These are phyloP conservation scores for Passalora sequoiae DNA, from an alignment of 2,329 filamentous ascomycete species.

Conservation along the genomic window DNA sequence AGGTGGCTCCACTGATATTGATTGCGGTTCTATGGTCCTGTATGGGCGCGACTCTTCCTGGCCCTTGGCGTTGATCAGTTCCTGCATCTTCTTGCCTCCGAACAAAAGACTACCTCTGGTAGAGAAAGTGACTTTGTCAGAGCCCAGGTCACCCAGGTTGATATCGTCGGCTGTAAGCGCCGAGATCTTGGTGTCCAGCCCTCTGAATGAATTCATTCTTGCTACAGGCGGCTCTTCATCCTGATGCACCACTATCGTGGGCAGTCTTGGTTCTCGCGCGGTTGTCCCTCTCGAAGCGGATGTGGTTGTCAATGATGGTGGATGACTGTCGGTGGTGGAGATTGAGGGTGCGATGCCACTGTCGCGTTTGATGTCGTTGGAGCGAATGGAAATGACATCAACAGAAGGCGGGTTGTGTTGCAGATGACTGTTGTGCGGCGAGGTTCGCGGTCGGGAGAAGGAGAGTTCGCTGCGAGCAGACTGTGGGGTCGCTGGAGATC, in stretches of 20 bases:
- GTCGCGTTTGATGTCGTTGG: slow-evolving; percentile 32
- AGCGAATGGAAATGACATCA: slow-evolving; percentile 6
- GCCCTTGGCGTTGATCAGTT: slow-evolving; percentile 26
- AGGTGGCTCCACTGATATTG: neutral
- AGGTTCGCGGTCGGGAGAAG: slow-evolving; percentile 7
- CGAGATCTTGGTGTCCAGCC: neutral
- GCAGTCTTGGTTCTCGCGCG: slow-evolving; percentile 38
- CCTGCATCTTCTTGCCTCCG: slow-evolving; percentile 46
- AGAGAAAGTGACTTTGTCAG: slow-evolving; percentile 53
- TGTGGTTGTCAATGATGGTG: slow-evolving; percentile 5
- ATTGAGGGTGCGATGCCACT: slow-evolving; percentile 31
- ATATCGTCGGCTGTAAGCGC: slow-evolving; percentile 45
- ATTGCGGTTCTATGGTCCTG: neutral
- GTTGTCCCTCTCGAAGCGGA: slow-evolving; percentile 18
- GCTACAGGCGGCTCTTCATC: slow-evolving; percentile 30
- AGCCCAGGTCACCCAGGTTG: slow-evolving; percentile 49
- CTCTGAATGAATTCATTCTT: slow-evolving; percentile 50
- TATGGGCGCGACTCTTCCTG: slow-evolving; percentile 8
- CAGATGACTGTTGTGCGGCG: too few species aligned
- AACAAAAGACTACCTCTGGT: slow-evolving; percentile 57
- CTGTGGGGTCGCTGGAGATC: neutral
- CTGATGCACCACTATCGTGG: slow-evolving; percentile 43
- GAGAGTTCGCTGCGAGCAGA: slow-evolving; percentile 3
- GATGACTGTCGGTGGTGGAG: slow-evolving; percentile 20
- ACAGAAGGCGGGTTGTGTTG: neutral